phyloP scores from a whole-genome alignment of 2,329 filamentous ascomycete species.

The Hirsutella thompsonii region DNA sequence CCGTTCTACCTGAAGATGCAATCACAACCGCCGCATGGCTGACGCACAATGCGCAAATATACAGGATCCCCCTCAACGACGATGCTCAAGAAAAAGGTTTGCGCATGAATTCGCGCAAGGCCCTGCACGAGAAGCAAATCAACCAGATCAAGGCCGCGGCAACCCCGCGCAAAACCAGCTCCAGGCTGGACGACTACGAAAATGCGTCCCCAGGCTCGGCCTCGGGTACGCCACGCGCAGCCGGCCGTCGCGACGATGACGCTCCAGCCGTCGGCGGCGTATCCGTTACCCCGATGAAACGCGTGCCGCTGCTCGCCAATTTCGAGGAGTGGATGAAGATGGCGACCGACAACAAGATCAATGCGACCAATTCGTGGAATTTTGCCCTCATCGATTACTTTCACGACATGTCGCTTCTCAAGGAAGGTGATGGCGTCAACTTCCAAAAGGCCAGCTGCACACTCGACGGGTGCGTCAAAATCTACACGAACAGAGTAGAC shows the following conservation, averaged over 20 bases:
- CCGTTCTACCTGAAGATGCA: neutral
- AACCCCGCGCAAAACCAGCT: conserved; percentile 52
- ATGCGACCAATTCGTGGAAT: conserved; percentile 96
- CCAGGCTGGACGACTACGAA: conserved; percentile 45
- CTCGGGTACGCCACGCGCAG: conserved; percentile 36
- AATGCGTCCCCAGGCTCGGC: conserved; percentile 43
- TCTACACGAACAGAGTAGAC: conserved; percentile 96
- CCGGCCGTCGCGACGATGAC: conserved; percentile 17
- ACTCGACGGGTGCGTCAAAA: conserved; percentile 95
- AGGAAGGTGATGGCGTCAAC: conserved; percentile 93
- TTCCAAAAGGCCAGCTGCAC: conserved; percentile 98
- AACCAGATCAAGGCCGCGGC: conserved; percentile 71
- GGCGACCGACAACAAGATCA: conserved; percentile 99
- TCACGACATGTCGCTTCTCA: conserved; percentile 94
- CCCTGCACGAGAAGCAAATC: conserved; percentile 79
- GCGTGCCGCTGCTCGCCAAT: conserved; percentile 88
- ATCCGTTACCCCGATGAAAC: conserved; percentile 89
- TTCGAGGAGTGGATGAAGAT: conserved; percentile 99
- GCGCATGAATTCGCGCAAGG: conserved; percentile 76
- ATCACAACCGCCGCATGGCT: too few relatives aligned
- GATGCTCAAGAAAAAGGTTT: conserved; percentile 85
- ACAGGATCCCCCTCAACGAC: conserved; percentile 95
- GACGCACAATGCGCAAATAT: too few relatives aligned
- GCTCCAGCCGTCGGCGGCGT: conserved; percentile 49
- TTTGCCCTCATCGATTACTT: conserved; percentile 99